Conservation (phyloP, 768 basidiomycete genomes). For the Termitomyces sp. region DNA sequence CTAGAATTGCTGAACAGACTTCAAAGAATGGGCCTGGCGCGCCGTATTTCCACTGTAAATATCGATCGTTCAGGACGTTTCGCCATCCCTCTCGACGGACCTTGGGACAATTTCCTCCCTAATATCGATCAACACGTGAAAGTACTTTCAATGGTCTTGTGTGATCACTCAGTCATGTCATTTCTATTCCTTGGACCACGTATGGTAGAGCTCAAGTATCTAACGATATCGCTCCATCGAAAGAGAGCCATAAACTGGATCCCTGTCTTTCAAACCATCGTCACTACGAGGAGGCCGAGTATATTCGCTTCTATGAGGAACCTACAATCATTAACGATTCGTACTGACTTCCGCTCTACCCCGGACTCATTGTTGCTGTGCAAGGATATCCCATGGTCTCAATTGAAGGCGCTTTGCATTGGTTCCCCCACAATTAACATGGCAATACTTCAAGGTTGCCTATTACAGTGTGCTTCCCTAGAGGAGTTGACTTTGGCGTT, state of each 20-base stretch:
- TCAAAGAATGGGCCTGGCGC: background rate
- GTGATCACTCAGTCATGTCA: background rate
- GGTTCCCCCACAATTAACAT: background rate
- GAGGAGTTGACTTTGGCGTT: background rate
- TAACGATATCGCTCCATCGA: background rate
- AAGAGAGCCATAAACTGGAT: too few species aligned
- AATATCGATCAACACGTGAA: background rate
- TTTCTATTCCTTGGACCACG: background rate
- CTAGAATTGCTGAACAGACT: background rate
- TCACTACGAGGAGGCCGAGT: background rate
- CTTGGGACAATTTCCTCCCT: background rate
- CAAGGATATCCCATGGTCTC: background rate
- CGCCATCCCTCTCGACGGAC: background rate
- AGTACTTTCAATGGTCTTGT: background rate
- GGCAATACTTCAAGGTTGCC: background rate
- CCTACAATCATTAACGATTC: background rate
- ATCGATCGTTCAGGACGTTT: background rate
- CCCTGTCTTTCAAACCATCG: background rate
- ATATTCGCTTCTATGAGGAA: background rate
- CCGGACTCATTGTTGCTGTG: background rate
- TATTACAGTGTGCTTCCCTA: background rate
- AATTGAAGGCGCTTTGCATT: background rate
- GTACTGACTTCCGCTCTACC: too few species aligned
- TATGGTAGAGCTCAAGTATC: background rate
- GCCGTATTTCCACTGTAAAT: background rate